Conservation (phyloP, 306 rosid species). For the Cicer yamashitae region DNA sequence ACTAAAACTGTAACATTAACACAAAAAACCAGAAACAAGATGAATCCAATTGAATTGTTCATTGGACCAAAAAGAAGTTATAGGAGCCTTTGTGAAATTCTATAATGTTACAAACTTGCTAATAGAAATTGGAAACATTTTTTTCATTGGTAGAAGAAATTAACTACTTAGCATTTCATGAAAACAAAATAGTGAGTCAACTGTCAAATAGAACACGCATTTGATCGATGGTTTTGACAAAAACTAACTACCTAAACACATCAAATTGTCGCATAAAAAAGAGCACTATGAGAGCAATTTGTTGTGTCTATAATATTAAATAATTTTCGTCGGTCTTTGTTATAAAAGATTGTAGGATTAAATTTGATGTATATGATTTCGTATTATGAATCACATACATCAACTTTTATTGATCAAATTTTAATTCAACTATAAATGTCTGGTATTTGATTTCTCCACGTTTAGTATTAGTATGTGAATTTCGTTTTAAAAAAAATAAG, state of each 20-base stretch:
- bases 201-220: conserved; percentile 5
- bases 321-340: background rate
- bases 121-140: conserved; percentile 10
- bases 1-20: conserved; percentile 39
- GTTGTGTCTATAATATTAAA: background rate
- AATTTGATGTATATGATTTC: too few species aligned
- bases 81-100: background rate
- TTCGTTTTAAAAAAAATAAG: too few species aligned
- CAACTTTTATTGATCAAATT: too few species aligned
- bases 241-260: conserved; percentile 9
- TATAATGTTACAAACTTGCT: background rate
- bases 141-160: background rate
- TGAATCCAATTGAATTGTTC: conserved; percentile 42
- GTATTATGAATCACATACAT: too few species aligned
- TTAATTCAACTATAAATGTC: too few species aligned
- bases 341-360: too few species aligned
- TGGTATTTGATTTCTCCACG: too few species aligned
- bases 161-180: background rate
- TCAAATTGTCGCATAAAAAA: conserved; percentile 1
- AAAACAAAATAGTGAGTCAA: conserved; percentile 14
- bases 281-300: background rate
- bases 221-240: conserved; percentile 36
- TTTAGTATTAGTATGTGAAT: too few species aligned
- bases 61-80: background rate
- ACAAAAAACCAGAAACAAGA: conserved; percentile 31